These are phyloP conservation scores for Daldinia bambusicola DNA, from an alignment of 495 filamentous ascomycete species.

Conservation along the genomic window DNA sequence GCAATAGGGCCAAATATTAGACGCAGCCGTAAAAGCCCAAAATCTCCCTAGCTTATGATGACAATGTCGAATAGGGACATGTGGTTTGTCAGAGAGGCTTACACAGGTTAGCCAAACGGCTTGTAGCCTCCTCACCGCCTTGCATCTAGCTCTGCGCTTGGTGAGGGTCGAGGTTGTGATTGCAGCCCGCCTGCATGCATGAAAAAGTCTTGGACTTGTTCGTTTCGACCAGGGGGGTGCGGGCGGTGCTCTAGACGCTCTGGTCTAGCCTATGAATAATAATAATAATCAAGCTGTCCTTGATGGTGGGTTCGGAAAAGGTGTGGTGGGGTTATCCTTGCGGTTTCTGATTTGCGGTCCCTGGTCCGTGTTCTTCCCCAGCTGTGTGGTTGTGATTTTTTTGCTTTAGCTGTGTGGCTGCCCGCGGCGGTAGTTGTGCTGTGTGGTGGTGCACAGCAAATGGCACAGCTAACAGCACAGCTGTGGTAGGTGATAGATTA, in stretches of 20 bases:
- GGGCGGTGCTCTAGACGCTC: conserved; percentile 36
- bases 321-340: conserved; percentile 42
- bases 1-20: conserved; percentile 35
- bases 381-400: neutral
- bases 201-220: conserved; percentile 34
- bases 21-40: conserved; percentile 27
- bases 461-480: too few relatives aligned
- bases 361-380: conserved; percentile 6
- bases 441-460: neutral
- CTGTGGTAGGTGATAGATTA: neutral
- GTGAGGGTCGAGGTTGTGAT: conserved; percentile 44
- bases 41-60: conserved; percentile 32
- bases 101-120: conserved; percentile 44
- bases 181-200: conserved; percentile 42
- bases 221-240: conserved; percentile 20
- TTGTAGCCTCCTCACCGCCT: conserved; percentile 48
- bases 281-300: conserved; percentile 35
- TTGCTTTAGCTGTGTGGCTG: conserved; percentile 15
- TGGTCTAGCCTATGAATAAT: conserved; percentile 43
- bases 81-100: conserved; percentile 47
- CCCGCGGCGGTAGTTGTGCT: conserved; percentile 5
- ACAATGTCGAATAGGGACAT: conserved; percentile 40
- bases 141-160: conserved; percentile 44
- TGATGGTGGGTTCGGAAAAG: conserved; percentile 36
- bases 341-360: conserved; percentile 25